Conservation (phyloP, 2,329 filamentous ascomycete genomes). For the Sarocladium kiliense region DNA sequence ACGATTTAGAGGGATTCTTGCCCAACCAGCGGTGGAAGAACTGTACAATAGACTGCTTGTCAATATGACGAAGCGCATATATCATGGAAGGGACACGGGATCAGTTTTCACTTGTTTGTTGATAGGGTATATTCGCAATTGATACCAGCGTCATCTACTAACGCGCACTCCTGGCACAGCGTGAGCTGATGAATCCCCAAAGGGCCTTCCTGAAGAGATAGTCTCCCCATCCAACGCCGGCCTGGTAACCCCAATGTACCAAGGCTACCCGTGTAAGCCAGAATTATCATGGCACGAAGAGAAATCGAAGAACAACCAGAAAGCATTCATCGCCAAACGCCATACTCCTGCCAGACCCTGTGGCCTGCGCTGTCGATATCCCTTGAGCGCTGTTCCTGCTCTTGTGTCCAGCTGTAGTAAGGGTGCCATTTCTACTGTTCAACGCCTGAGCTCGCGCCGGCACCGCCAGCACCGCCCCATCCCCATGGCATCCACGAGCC, state of each 20-base stretch:
- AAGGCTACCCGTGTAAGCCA: background rate
- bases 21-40: background rate
- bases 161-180: background rate
- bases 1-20: background rate
- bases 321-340: slow-evolving; percentile 12
- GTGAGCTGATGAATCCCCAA: background rate
- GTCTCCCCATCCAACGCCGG: background rate
- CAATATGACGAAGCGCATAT: background rate
- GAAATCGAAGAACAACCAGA: background rate
- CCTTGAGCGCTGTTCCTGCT: slow-evolving; percentile 3
- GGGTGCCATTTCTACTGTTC: slow-evolving; percentile 25
- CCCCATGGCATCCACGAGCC: slow-evolving; percentile 46
- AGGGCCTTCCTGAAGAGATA: background rate
- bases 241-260: background rate
- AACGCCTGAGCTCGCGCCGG: slow-evolving; percentile 32
- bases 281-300: background rate
- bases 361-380: background rate
- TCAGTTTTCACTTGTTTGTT: background rate
- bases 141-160: slow-evolving; percentile 3
- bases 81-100: background rate
- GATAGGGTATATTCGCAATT: background rate
- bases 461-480: slow-evolving; percentile 27
- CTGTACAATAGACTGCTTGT: slow-evolving; percentile 1
- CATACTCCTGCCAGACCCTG: slow-evolving; percentile 23
- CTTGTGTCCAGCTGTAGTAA: background rate